Evolutionary conservation across 1,284 basidiomycete genomes (phyloP), one percentile per base, ranked within the genome.

Genomic region (Moesziomyces aphidis): DNA sequence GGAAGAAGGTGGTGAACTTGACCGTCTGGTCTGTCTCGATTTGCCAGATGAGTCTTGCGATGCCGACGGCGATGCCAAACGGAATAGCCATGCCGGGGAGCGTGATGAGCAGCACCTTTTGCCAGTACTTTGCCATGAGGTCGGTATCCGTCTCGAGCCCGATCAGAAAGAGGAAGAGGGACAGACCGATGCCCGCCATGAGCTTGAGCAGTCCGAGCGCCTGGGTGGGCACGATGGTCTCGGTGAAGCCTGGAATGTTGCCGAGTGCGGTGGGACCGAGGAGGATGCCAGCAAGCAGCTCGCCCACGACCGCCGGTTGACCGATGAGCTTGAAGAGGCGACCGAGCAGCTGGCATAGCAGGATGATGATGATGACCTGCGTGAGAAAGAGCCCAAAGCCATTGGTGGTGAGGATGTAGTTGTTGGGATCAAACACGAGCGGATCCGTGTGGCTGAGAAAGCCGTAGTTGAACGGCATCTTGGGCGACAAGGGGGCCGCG

Each of bases 111-210:
- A 65, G 7, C 3, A 79, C 77, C 50, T 78, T 65, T 34, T 70
- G 63, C 66, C 66, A 78, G 36, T 78, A 67, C 48, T 59, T 61
- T 11, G 70, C 73, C 66, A 80, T 80, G 23, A 79, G 70, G 8
- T 78, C 74, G 19, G 69, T 74, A 43, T 80, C 78, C 17, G 78
- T 80, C 50, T 80, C 78, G 31, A 80, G 59, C 9, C 78, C 78
- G 48, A 80, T 78, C 23, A 78, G 61, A 15, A 78, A 73, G 22
- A 78, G 62, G 45, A 78, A 78, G n/a, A 74, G 39, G 5, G 73
- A 66, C 4, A 78, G 64, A 5, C 76, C 76, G 46, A 78, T 73
- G 51, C 24, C 58, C 7, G 73, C 63, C 60, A 70, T 70, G 43
- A 78, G 68, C 48, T 69, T 73, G 48, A 78, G 66, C 10, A 77